Base-by-base conservation (phyloP, 2,329 filamentous ascomycete genomes). In the Penicillium frequentans region DNA sequence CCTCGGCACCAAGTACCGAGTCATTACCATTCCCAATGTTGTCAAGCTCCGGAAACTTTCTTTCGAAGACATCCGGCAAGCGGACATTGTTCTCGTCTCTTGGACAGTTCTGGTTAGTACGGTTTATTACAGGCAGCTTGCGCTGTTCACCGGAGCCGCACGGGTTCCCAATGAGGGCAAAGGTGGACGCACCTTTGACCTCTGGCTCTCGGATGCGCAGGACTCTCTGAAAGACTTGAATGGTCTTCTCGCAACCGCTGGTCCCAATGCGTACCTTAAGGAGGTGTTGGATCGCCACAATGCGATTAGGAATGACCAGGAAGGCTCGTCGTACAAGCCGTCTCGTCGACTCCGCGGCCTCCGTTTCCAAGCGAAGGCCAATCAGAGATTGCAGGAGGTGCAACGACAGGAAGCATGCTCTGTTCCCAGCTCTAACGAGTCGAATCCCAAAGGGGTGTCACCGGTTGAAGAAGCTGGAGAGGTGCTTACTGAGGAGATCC, bases 41-140 rank as follows among this genome's bases (percentile, higher is more conserved):
- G 50, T 47, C 2, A 67, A 79, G 7, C 69, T 87, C 2, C 65
- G 69, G n/a, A 69, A 68, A 1, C 65, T 74, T 6, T 78, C 70
- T 0, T 74, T 86, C 24, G 54, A 71, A 1, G 67, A 81, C 9
- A 73, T 88, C 4, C 63, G 73, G 49, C 58, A 74, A 1, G 81
- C 83, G 1, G 78, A 81, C 47, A 82, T 88, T 43, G 74, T 89
- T 27, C 71, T 89, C 23, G 73, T 83, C 4, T 78, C 79, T n/a
- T 83, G 80, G 70, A 70, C 66, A 1, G 52, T 88, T 0, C 75
- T 87, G 14, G 27, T 6, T 10, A 48, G 19, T 27, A 3, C 16
- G 9, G 16, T 21, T 3, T 48, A 48, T 35, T 48, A 33, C 27
- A 10, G 21, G 3, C 16, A 6, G 5, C n/a, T 48, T 13, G 79